phyloP scores from a whole-genome alignment of 2,329 filamentous ascomycete species.

The Sporothrix curviconia region DNA sequence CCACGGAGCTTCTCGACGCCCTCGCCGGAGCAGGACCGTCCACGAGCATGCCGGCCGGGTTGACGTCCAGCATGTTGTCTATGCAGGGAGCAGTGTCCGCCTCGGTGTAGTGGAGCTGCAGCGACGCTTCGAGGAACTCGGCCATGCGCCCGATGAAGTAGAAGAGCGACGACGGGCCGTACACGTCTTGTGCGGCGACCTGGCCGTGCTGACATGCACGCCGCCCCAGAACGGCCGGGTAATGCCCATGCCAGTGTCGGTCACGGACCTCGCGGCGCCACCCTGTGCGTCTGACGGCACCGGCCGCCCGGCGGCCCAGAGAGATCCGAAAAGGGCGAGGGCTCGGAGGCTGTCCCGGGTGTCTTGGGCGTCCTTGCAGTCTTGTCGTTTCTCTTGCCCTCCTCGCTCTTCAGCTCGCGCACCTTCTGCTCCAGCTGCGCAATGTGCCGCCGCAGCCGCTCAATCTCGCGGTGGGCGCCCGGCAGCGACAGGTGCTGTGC shows the following conservation, averaged over 20 bases:
- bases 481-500: not conserved
- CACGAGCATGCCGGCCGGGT: not conserved
- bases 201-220: constrained; percentile 1
- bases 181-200: constrained; percentile 8
- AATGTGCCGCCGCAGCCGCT: not conserved
- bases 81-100: not conserved
- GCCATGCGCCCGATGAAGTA: constrained; percentile 1
- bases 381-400: too few relatives aligned
- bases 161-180: constrained; percentile 8
- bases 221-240: not conserved
- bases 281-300: not conserved
- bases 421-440: not conserved
- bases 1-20: too few relatives aligned
- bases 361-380: not conserved
- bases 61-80: constrained; percentile 5
- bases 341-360: not conserved
- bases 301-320: not conserved
- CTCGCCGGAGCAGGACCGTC: not conserved
- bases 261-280: not conserved
- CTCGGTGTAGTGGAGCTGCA: not conserved
- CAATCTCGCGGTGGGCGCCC: not conserved
- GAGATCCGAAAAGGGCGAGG: not conserved
- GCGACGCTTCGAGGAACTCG: not conserved
- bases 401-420: not conserved
- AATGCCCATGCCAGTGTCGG: not conserved